A percentile compares a stretch with the other conserved stretches of the same genome.
phyloP scores from a whole-genome alignment of 805 yeast species.

The Saturnispora galanensis region DNA sequence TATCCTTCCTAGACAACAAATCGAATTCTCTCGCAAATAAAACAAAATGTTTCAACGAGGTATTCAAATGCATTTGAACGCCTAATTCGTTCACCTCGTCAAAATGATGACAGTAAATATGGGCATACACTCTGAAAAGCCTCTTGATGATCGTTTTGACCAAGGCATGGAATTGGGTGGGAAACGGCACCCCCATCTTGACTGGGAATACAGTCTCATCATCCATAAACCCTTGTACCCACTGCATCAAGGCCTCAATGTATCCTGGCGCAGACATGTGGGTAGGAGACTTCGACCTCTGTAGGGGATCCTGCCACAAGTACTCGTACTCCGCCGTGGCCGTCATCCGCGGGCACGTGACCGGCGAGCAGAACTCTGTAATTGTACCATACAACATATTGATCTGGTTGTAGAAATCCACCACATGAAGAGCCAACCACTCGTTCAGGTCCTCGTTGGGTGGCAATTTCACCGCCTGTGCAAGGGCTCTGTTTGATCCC shows the following conservation, averaged over 20 bases:
- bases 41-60: constrained; percentile 89
- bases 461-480: constrained; percentile 91
- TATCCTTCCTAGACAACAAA: constrained; percentile 69
- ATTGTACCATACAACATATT: constrained; percentile 84
- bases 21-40: constrained; percentile 78
- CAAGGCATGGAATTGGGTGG: constrained; percentile 67
- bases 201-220: constrained; percentile 86
- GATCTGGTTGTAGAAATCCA: constrained; percentile 78
- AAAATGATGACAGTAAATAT: constrained; percentile 95
- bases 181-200: constrained; percentile 85
- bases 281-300: constrained; percentile 56
- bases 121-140: constrained; percentile 90
- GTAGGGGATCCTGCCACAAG: constrained; percentile 81
- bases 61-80: constrained; percentile 83
- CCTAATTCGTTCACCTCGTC: constrained; percentile 91
- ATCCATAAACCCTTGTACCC: constrained; percentile 91
- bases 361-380: constrained; percentile 93
- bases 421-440: constrained; percentile 90
- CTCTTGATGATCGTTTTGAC: constrained; percentile 85
- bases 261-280: constrained; percentile 92
- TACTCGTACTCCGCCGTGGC: constrained; percentile 97
- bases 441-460: constrained; percentile 89
- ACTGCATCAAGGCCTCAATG: constrained; percentile 84
- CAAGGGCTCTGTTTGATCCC: constrained; percentile 84
- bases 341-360: constrained; percentile 93